A percentile compares a stretch with the other conserved stretches of the same genome.
These are phyloP conservation scores for Funneliformis geosporum DNA, from an alignment of 192 early-diverging fungal species.

Conservation along the genomic window DNA sequence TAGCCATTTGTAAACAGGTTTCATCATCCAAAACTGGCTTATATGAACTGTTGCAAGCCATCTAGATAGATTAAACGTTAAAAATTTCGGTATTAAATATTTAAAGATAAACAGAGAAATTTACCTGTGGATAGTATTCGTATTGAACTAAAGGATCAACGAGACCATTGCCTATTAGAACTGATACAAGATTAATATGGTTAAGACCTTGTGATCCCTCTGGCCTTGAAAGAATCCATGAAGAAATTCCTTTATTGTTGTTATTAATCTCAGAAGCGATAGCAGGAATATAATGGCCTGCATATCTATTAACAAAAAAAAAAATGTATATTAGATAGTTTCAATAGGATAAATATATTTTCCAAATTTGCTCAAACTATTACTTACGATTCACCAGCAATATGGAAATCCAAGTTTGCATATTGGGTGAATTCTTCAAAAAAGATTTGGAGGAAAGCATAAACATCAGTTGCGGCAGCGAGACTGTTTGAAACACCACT, in stretches of 20 bases:
- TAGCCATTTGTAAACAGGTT: slow-evolving; percentile 76
- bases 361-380: slow-evolving; percentile 34
- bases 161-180: slow-evolving; percentile 91
- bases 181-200: slow-evolving; percentile 68
- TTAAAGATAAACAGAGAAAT: neutral
- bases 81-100: neutral
- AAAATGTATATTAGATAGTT: neutral
- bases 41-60: slow-evolving; percentile 73
- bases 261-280: slow-evolving; percentile 80
- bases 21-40: slow-evolving; percentile 73
- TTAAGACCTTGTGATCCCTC: slow-evolving; percentile 34
- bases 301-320: slow-evolving; percentile 48
- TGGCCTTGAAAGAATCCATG: slow-evolving; percentile 35
- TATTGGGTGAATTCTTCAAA: slow-evolving; percentile 86
- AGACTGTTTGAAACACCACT: slow-evolving; percentile 68
- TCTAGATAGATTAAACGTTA: slow-evolving; percentile 13
- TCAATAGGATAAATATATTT: slow-evolving; percentile 28
- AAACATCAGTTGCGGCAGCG: slow-evolving; percentile 83
- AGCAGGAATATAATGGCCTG: slow-evolving; percentile 94
- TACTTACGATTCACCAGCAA: slow-evolving; percentile 76
- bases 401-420: slow-evolving; percentile 73
- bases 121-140: slow-evolving; percentile 72
- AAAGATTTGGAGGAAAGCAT: slow-evolving; percentile 92
- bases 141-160: slow-evolving; percentile 89
- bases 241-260: slow-evolving; percentile 63